Base-by-base conservation (phyloP, 139 green algal genomes). In the Astrephomene gubernaculifera region DNA sequence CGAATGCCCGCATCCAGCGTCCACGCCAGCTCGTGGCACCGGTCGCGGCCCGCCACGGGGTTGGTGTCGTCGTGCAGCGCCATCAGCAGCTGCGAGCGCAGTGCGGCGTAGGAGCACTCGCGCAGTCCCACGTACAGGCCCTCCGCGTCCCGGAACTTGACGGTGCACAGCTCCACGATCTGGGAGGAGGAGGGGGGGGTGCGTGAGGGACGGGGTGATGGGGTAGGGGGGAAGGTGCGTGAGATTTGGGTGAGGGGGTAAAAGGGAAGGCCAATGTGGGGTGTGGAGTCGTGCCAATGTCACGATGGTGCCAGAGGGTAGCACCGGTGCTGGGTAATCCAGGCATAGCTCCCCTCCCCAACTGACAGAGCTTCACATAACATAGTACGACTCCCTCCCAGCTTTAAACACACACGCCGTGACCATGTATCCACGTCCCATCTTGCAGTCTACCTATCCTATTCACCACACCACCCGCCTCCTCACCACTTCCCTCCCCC, bases 61-160 rank as follows among this genome's bases (percentile, higher is more conserved):
- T 79, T 88, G 82, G 80, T 88, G 82, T 91, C 86, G 82, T 97
- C 95, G 80, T 97, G 95, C 43, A 97, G 91, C 57, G 89, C 87
- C 95, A 97, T 97, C 38, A 97, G 91, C 80, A 97, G 92, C 89
- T 96, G 93, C 53, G 83, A 84, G 22, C 94, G 90, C 85, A 97
- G 92, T 19, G 89, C 85, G 72, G 91, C 95, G 76, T 94, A 92
- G 44, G 89, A 91, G 0, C 90, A 82, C 75, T 96, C 92, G 31
- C 76, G 76, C 63, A 88, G 72, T 29, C 90, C 90, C 31, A 94
- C 71, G 38, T 93, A 94, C 53, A 91, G 76, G 1, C 74, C 71
- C 38, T 92, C 85, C 19, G 67, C 79, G 83, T 95, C 93, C 21
- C 83, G 80, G 89, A 89, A 94, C 72, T 90, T 88, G 43, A 86